phyloP scores from a whole-genome alignment of 1,284 basidiomycete species.

The Irpex sp. region DNA sequence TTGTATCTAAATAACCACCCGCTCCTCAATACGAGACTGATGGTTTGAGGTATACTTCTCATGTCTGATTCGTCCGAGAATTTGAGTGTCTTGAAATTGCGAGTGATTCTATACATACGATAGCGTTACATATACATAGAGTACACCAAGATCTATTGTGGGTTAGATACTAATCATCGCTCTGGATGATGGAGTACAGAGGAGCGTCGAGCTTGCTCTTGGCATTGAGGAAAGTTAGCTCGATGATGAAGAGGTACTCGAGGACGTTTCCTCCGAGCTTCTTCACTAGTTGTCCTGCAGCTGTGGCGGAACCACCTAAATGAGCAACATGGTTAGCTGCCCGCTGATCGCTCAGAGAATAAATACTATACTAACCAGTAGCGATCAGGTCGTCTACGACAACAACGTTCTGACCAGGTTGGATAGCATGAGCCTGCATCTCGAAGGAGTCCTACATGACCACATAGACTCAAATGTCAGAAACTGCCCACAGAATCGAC shows the following conservation, averaged over 20 bases:
- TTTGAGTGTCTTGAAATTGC: no score
- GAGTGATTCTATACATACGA: no score
- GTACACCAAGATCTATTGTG: not conserved
- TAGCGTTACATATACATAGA: not conserved
- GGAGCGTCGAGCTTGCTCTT: conserved; percentile 81
- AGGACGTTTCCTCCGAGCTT: conserved; percentile 82
- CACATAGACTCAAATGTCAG: not conserved
- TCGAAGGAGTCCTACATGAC: conserved; percentile 80
- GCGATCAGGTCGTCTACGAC: conserved; percentile 97
- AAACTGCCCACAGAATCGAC: no score
- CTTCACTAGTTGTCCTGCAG: conserved; percentile 88
- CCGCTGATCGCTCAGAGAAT: conserved; percentile 2
- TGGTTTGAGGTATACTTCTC: conserved; percentile 40
- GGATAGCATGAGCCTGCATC: conserved; percentile 89
- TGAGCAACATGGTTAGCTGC: conserved; percentile 1
- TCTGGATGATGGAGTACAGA: conserved; percentile 80
- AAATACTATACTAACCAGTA: conserved; percentile 57
- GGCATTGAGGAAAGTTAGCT: conserved; percentile 83
- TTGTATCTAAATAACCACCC: conserved; percentile 77
- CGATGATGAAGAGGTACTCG: conserved; percentile 95
- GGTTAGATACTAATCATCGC: conserved; percentile 50
- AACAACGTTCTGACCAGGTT: conserved; percentile 81
- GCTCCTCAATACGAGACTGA: conserved; percentile 68
- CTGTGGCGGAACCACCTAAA: conserved; percentile 90
- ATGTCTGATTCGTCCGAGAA: not conserved